These are phyloP conservation scores for Apiospora kogelbergensis DNA, from an alignment of 2,329 filamentous ascomycete genomes.

Conservation along the genomic window DNA sequence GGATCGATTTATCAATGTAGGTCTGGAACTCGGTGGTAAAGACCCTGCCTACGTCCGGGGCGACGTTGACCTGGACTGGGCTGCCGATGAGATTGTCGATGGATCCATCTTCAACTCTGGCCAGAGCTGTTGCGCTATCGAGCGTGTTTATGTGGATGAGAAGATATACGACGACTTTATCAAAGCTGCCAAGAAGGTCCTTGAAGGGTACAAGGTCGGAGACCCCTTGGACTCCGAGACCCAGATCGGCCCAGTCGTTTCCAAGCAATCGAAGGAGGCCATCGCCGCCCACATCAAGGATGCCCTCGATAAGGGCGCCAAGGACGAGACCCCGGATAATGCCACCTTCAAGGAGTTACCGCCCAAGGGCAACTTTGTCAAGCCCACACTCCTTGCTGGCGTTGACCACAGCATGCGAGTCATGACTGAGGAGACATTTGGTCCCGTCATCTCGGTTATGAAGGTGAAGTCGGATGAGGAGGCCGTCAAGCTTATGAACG, in stretches of 20 bases:
- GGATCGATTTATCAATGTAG: slow-evolving; percentile 81
- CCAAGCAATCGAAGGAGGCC: slow-evolving; percentile 71
- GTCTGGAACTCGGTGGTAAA: slow-evolving; percentile 90
- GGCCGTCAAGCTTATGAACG: slow-evolving; percentile 85
- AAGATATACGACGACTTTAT: slow-evolving; percentile 83
- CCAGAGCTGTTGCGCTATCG: slow-evolving; percentile 94
- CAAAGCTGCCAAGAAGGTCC: slow-evolving; percentile 73
- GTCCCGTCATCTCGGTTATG: slow-evolving; percentile 88
- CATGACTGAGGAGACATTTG: slow-evolving; percentile 95
- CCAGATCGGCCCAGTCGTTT: slow-evolving; percentile 86
- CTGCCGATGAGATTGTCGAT: slow-evolving; percentile 90
- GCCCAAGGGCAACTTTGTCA: slow-evolving; percentile 82
- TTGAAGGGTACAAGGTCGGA: slow-evolving; percentile 82
- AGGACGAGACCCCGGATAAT: slow-evolving; percentile 81
- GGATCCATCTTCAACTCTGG: slow-evolving; percentile 97
- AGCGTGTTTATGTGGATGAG: slow-evolving; percentile 88
- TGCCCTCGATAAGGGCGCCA: slow-evolving; percentile 79
- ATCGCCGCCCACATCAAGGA: slow-evolving; percentile 81
- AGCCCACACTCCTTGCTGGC: slow-evolving; percentile 76
- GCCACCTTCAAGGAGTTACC: slow-evolving; percentile 72
- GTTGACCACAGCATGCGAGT: slow-evolving; percentile 82
- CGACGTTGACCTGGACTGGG: slow-evolving; percentile 89
- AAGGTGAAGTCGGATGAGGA: slow-evolving; percentile 80
- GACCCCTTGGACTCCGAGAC: slow-evolving; percentile 79
- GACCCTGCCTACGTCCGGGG: slow-evolving; percentile 86